Evolutionary conservation across 345 rosid species (phyloP).

Genomic region (Limnanthes douglasii): DNA sequence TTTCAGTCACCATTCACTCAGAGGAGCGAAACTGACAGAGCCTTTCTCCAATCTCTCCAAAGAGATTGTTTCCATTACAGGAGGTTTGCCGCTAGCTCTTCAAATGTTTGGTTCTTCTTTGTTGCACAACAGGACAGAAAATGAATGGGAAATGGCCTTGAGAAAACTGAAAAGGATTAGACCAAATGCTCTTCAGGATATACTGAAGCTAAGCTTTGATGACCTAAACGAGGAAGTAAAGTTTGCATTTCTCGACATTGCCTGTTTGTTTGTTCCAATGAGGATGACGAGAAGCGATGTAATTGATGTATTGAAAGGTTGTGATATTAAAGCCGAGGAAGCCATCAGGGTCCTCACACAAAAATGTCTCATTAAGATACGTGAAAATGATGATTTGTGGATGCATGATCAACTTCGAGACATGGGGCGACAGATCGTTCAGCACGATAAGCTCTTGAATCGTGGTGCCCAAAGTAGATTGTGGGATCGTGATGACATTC

Average conservation of each 20-base stretch:
- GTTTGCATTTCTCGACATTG: slow-evolving; percentile 9
- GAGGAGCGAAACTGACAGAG: neutral
- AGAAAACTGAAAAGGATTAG: neutral
- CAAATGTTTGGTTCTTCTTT: slow-evolving; percentile 3
- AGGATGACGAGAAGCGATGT: neutral
- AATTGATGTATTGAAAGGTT: slow-evolving; percentile 1
- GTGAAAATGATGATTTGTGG: neutral
- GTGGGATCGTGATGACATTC: neutral
- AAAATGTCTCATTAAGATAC: slow-evolving; percentile 1
- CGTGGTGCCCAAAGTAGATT: slow-evolving; percentile 2
- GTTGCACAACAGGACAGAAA: neutral
- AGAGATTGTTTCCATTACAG: neutral
- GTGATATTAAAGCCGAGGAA: neutral
- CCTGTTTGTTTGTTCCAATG: slow-evolving; percentile 5
- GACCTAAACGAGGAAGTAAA: slow-evolving; percentile 1
- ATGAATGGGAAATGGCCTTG: slow-evolving; percentile 2
- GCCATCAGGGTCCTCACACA: slow-evolving; percentile 8
- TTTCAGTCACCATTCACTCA: slow-evolving; percentile 6
- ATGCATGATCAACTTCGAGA: slow-evolving; percentile 9
- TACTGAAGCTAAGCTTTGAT: slow-evolving; percentile 10
- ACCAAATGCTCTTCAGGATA: too few relatives aligned
- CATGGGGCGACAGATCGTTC: slow-evolving; percentile 1
- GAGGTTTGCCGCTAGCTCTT: slow-evolving; percentile 11
- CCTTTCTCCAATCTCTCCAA: neutral
- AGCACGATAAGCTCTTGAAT: neutral